phyloP scores from a whole-genome alignment of 257 asterid species.

The Nicotiana obtusifolia region DNA sequence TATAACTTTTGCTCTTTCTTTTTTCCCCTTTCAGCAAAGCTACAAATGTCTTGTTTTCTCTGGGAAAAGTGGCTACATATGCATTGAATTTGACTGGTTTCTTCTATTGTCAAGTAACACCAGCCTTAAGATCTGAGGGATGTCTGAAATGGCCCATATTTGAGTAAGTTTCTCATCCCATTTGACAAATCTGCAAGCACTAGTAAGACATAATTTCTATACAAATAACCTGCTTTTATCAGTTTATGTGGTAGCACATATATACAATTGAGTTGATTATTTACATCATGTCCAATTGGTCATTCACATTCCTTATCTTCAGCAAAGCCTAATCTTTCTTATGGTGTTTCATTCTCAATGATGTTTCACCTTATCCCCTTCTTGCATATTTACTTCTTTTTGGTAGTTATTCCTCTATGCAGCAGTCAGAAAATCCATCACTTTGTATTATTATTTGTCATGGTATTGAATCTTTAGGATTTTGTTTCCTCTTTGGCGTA shows the following conservation, averaged over 20 bases:
- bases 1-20: constrained; percentile 1
- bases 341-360: neutral
- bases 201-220: neutral
- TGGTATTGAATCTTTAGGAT: neutral
- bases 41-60: constrained; percentile 63
- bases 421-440: neutral
- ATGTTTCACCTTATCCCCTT: neutral
- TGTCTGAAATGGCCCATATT: constrained; percentile 41
- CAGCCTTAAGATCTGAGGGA: constrained; percentile 45
- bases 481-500: neutral
- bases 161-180: constrained; percentile 51
- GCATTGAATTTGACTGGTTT: constrained; percentile 86
- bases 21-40: constrained; percentile 60
- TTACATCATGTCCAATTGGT: constrained; percentile 2
- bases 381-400: neutral
- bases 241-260: neutral
- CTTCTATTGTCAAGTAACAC: constrained; percentile 70
- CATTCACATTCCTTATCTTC: neutral
- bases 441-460: neutral
- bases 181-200: neutral
- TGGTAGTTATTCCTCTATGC: neutral
- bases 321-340: neutral
- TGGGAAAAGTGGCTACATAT: constrained; percentile 91
- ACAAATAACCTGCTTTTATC: neutral
- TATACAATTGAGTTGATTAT: neutral